Conservation (phyloP, 2,329 filamentous ascomycete species). For the Pseudogymnoascus sp. region DNA sequence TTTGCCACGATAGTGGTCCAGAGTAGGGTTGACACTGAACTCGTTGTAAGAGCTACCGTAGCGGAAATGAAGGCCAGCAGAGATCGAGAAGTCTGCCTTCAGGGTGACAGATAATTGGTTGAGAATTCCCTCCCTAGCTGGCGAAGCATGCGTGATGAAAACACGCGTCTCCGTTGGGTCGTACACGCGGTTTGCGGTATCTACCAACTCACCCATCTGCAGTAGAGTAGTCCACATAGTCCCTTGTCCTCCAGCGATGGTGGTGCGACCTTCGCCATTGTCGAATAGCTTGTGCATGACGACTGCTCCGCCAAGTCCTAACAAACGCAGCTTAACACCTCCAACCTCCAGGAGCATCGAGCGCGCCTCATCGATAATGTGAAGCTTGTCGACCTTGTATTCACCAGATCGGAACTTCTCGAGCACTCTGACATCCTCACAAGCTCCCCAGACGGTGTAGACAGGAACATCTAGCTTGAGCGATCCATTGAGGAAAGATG, state of each 20-base stretch:
- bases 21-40: slow-evolving; percentile 95
- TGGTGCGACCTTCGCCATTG: slow-evolving; percentile 94
- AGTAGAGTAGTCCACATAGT: slow-evolving; percentile 99
- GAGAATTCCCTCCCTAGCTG: slow-evolving; percentile 87
- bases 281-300: slow-evolving; percentile 99
- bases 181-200: slow-evolving; percentile 96
- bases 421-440: slow-evolving; percentile 92
- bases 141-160: slow-evolving; percentile 94
- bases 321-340: slow-evolving; percentile 87
- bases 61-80: slow-evolving; percentile 92
- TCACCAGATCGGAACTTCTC: slow-evolving; percentile 97
- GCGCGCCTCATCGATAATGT: slow-evolving; percentile 97
- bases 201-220: slow-evolving; percentile 96
- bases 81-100: slow-evolving; percentile 97
- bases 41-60: slow-evolving; percentile 99
- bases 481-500: slow-evolving; percentile 78
- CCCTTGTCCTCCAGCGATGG: slow-evolving; percentile 93
- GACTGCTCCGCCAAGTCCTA: slow-evolving; percentile 89
- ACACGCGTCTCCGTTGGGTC: slow-evolving; percentile 95
- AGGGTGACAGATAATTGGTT: slow-evolving; percentile 96
- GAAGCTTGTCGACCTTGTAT: slow-evolving; percentile 94
- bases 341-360: slow-evolving; percentile 91
- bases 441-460: slow-evolving; percentile 98
- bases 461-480: slow-evolving; percentile 92
- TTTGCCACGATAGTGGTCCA: slow-evolving; percentile 98